Evolutionary conservation across 768 basidiomycete genomes (phyloP).

Genomic region (Mycena indigotica): DNA sequence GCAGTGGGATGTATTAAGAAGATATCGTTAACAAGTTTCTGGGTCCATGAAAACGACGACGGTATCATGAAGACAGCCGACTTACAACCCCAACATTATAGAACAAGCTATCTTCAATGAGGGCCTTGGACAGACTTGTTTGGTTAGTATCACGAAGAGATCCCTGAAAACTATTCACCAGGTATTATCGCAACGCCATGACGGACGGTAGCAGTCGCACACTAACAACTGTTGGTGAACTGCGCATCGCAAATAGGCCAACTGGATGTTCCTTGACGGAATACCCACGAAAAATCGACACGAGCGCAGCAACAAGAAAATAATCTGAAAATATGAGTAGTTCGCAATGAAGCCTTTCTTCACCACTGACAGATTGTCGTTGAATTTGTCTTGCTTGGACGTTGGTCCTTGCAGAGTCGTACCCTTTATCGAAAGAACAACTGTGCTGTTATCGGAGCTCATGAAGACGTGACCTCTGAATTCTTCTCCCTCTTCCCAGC

Average conservation of each 20-base stretch:
- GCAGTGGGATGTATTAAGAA: conserved; percentile 79
- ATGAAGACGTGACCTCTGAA: conserved; percentile 91
- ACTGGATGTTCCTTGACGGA: conserved; percentile 45
- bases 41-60: background rate
- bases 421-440: conserved; percentile 86
- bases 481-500: conserved; percentile 75
- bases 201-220: conserved; percentile 79
- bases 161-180: conserved; percentile 40
- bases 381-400: conserved; percentile 88
- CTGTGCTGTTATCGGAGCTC: conserved; percentile 74
- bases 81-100: conserved; percentile 85
- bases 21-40: conserved; percentile 90
- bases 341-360: too few relatives aligned
- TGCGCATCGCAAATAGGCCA: background rate
- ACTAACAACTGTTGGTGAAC: conserved; percentile 39
- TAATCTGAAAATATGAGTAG: conserved; percentile 37
- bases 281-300: conserved; percentile 84
- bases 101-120: conserved; percentile 89
- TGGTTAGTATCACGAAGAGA: background rate
- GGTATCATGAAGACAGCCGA: conserved; percentile 13
- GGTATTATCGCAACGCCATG: conserved; percentile 73
- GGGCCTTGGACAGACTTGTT: conserved; percentile 65
- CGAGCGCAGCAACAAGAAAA: conserved; percentile 95
- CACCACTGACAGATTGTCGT: conserved; percentile 77
- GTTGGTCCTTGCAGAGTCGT: conserved; percentile 87